These are phyloP conservation scores for Pseudogymnoascus sp. DNA, from an alignment of 2,329 filamentous ascomycete species.

Conservation along the genomic window DNA sequence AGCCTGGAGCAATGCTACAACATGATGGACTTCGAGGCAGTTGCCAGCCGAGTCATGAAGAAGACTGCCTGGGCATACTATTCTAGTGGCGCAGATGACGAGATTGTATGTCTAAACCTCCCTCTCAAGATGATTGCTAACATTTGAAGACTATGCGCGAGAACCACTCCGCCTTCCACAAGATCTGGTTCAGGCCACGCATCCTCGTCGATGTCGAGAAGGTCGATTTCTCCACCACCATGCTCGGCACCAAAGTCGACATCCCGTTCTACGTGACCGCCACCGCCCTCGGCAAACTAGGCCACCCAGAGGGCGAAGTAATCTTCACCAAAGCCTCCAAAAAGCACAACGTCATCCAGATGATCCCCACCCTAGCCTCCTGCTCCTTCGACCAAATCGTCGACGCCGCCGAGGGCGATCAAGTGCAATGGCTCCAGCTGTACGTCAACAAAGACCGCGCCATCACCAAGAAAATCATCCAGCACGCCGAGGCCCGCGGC, in stretches of 20 bases:
- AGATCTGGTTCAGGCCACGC: slow-evolving; percentile 90
- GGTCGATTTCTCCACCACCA: slow-evolving; percentile 79
- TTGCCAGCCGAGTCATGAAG: slow-evolving; percentile 87
- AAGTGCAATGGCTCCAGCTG: slow-evolving; percentile 93
- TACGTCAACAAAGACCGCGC: slow-evolving; percentile 90
- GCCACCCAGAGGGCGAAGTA: slow-evolving; percentile 88
- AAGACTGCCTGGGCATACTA: slow-evolving; percentile 97
- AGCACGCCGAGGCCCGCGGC: slow-evolving; percentile 83
- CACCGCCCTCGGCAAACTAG: slow-evolving; percentile 89
- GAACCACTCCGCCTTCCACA: slow-evolving; percentile 93
- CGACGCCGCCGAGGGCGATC: slow-evolving; percentile 68
- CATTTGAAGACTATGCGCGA: slow-evolving; percentile 75
- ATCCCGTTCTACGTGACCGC: slow-evolving; percentile 96
- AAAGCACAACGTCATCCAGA: slow-evolving; percentile 87
- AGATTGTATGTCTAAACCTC: slow-evolving; percentile 51
- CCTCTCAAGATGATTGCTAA: slow-evolving; percentile 13
- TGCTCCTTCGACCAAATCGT: slow-evolving; percentile 97
- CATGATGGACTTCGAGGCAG: slow-evolving; percentile 89
- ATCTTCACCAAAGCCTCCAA: slow-evolving; percentile 75
- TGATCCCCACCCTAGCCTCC: slow-evolving; percentile 95
- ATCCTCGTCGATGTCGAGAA: slow-evolving; percentile 83
- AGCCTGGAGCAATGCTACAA: slow-evolving; percentile 84
- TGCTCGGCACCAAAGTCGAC: slow-evolving; percentile 78
- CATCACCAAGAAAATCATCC: slow-evolving; percentile 81
- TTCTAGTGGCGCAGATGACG: slow-evolving; percentile 83